Percentiles rank a stretch among this genome's conserved stretches.
phyloP scores from a whole-genome alignment of 441 rosid genomes.

The Adansonia grandidieri region DNA sequence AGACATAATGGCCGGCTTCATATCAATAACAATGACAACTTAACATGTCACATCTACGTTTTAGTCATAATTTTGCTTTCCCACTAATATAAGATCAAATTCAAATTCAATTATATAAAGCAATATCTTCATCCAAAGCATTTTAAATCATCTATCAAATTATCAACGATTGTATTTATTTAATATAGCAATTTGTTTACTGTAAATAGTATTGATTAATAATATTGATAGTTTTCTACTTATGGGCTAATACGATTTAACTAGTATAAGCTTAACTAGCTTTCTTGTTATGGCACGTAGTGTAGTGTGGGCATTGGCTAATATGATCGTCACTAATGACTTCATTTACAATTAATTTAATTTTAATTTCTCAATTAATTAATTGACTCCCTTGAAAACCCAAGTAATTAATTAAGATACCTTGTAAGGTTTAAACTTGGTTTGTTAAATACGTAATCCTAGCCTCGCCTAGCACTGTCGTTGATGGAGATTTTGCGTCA shows the following conservation, averaged over 20 bases:
- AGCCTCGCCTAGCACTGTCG: background rate
- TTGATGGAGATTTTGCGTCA: background rate
- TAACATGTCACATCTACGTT: slow-evolving; percentile 20
- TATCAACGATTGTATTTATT: background rate
- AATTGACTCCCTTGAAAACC: background rate
- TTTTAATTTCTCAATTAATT: too few relatives aligned
- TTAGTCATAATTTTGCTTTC: slow-evolving; percentile 1
- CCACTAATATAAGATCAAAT: background rate
- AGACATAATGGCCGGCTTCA: background rate
- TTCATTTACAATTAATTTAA: background rate
- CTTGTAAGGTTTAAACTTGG: background rate
- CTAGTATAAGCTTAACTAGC: background rate
- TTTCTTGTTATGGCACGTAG: background rate
- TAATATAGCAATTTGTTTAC: background rate
- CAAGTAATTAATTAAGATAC: background rate
- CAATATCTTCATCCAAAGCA: too few relatives aligned
- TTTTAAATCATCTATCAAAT: background rate
- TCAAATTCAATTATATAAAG: background rate
- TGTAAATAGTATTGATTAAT: background rate
- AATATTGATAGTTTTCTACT: background rate
- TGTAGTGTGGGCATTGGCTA: background rate
- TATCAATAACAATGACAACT: slow-evolving; percentile 2
- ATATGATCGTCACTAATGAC: slow-evolving; percentile 11
- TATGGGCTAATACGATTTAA: background rate
- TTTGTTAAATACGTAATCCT: background rate